phyloP scores from a whole-genome alignment of 306 rosid species.

The Quercus berberidifolia region DNA sequence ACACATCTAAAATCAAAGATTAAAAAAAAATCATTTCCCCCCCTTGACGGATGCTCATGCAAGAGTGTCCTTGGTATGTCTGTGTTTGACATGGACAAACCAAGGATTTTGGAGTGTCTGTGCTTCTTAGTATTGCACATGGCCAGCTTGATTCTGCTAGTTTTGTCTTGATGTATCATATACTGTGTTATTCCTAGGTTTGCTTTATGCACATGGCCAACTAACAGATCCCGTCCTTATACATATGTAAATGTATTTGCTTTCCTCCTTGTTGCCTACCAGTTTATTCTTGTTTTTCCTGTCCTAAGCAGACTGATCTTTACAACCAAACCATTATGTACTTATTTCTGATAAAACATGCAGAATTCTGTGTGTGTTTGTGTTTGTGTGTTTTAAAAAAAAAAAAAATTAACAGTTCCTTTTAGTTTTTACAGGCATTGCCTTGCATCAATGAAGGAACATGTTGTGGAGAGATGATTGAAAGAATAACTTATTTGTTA shows the following conservation, averaged over 20 bases:
- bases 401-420: background rate
- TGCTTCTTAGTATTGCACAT: background rate
- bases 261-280: background rate
- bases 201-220: background rate
- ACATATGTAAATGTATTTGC: background rate
- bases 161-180: background rate
- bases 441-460: background rate
- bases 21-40: too few relatives aligned
- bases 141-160: background rate
- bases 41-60: background rate
- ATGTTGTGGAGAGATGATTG: background rate
- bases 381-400: too few relatives aligned
- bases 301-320: background rate
- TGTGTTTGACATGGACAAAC: too few relatives aligned
- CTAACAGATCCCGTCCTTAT: background rate
- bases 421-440: background rate
- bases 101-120: too few relatives aligned
- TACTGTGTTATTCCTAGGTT: background rate
- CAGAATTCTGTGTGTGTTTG: background rate
- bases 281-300: background rate
- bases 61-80: too few relatives aligned
- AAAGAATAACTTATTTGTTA: background rate
- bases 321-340: background rate
- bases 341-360: background rate
- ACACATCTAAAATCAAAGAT: too few relatives aligned